Conservation (phyloP, 441 rosid species). For the Oxalis stricta region DNA sequence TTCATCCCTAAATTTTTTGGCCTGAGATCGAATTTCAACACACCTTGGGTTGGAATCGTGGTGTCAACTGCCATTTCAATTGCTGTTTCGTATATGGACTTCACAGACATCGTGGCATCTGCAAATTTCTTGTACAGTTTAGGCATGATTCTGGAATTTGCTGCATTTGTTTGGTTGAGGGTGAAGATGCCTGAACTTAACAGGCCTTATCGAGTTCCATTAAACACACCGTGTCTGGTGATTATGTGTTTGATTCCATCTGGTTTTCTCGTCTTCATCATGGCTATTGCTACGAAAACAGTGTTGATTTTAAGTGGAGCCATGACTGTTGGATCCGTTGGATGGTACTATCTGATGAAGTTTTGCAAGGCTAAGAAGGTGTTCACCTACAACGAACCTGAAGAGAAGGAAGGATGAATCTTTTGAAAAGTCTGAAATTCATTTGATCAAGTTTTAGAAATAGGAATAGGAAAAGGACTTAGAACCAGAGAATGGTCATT, state of each 20-base stretch:
- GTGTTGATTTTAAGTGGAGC: too few species aligned
- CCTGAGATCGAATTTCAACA: slow-evolving; percentile 40
- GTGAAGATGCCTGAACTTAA: slow-evolving; percentile 13
- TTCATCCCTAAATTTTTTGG: slow-evolving; percentile 29
- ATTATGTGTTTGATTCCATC: slow-evolving; percentile 24
- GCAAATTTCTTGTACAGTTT: slow-evolving; percentile 31
- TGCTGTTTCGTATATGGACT: slow-evolving; percentile 19
- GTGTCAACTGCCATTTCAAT: slow-evolving; percentile 17
- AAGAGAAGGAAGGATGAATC: too few species aligned
- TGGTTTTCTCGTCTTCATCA: slow-evolving; percentile 23
- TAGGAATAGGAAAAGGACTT: too few species aligned
- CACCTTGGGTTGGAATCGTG: slow-evolving; percentile 66
- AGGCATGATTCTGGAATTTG: slow-evolving; percentile 34
- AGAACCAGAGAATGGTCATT: too few species aligned
- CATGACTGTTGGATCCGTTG: too few species aligned
- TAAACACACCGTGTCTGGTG: slow-evolving; percentile 17
- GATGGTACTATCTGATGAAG: too few species aligned
- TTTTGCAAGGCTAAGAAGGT: too few species aligned
- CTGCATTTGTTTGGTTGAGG: slow-evolving; percentile 32
- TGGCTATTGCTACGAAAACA: slow-evolving; percentile 16
- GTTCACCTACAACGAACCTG: too few species aligned
- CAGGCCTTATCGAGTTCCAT: slow-evolving; percentile 27
- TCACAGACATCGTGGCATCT: slow-evolving; percentile 18
- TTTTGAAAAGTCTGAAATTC: too few species aligned
- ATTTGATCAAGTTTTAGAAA: too few species aligned